Conservation (phyloP, 1,139 yeast genomes). For the Blastobotrys proliferans region DNA sequence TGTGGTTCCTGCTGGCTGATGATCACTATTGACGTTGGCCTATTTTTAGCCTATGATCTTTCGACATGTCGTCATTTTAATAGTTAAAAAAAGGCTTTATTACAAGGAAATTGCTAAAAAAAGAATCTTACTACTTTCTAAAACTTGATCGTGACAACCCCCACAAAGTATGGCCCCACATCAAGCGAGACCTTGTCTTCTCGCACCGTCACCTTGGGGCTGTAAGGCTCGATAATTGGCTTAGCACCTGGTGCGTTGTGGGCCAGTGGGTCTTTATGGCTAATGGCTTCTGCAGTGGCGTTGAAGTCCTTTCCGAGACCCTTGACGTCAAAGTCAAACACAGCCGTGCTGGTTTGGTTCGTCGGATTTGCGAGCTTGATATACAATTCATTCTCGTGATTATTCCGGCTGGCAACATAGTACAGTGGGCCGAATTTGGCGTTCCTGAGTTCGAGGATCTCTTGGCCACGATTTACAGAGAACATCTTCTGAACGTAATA, state of each 20-base stretch:
- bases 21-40: too few relatives aligned
- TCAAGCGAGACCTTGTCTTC: neutral
- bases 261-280: slow-evolving; percentile 5
- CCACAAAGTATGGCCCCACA: slow-evolving; percentile 9
- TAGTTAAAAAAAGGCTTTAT: too few relatives aligned
- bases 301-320: slow-evolving; percentile 3
- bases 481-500: slow-evolving; percentile 9
- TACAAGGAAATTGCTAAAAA: too few relatives aligned
- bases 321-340: slow-evolving; percentile 6
- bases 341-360: neutral
- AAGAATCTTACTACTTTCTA: too few relatives aligned
- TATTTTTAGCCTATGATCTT: too few relatives aligned
- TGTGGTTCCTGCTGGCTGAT: too few relatives aligned
- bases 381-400: slow-evolving; percentile 4
- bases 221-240: neutral
- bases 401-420: slow-evolving; percentile 10
- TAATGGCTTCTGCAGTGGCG: slow-evolving; percentile 1
- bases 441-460: slow-evolving; percentile 9
- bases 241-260: neutral
- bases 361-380: slow-evolving; percentile 12
- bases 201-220: neutral
- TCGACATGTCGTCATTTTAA: too few relatives aligned
- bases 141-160: slow-evolving; percentile 7
- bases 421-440: slow-evolving; percentile 11
- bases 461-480: slow-evolving; percentile 5